Conservation (phyloP, 306 rosid species). For the Trifolium pratense region DNA sequence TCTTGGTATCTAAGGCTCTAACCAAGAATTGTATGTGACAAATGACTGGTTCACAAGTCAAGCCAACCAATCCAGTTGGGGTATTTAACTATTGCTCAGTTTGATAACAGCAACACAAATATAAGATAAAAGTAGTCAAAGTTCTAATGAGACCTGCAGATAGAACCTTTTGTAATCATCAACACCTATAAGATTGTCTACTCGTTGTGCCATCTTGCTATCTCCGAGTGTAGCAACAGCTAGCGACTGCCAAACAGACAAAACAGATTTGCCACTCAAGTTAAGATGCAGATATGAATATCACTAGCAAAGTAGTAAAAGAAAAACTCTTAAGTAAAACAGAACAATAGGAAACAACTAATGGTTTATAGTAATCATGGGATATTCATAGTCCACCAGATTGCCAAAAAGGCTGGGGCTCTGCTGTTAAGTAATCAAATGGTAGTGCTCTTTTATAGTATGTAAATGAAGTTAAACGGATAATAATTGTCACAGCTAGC, state of each 20-base stretch:
- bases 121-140: slow-evolving; percentile 34
- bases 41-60: slow-evolving; percentile 1
- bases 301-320: slow-evolving; percentile 12
- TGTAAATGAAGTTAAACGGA: slow-evolving; percentile 22
- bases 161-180: slow-evolving; percentile 91
- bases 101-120: slow-evolving; percentile 16
- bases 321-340: background rate
- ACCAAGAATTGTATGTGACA: slow-evolving; percentile 24
- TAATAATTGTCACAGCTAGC: slow-evolving; percentile 22
- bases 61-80: slow-evolving; percentile 4
- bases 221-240: slow-evolving; percentile 97
- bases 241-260: slow-evolving; percentile 65
- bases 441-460: background rate
- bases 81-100: slow-evolving; percentile 29
- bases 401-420: slow-evolving; percentile 29
- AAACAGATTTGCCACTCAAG: slow-evolving; percentile 27
- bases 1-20: slow-evolving; percentile 25
- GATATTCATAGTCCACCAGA: slow-evolving; percentile 14
- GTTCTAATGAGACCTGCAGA: slow-evolving; percentile 73
- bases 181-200: slow-evolving; percentile 81
- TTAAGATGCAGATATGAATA: slow-evolving; percentile 36
- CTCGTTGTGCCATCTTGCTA: slow-evolving; percentile 92
- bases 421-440: background rate
- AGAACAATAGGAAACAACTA: background rate
- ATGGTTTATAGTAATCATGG: slow-evolving; percentile 23